Evolutionary conservation across 2,329 filamentous ascomycete species (phyloP).

Genomic region (Lasiodiplodia sp.): DNA sequence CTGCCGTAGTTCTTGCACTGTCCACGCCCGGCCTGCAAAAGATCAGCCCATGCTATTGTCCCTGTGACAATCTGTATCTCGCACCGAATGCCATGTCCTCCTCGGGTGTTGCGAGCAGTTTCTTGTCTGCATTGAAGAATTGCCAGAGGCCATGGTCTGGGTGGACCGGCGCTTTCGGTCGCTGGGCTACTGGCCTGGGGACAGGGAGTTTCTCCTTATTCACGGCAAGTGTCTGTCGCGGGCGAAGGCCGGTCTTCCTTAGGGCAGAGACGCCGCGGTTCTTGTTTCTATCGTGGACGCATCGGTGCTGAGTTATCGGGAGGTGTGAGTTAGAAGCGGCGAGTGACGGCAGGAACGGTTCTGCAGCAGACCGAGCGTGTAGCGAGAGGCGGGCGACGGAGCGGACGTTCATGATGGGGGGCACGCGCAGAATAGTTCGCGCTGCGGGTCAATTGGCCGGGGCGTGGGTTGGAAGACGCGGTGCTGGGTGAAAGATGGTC

Average conservation of each 20-base stretch:
- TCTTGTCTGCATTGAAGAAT: constrained; percentile 80
- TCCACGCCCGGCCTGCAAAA: constrained; percentile 75
- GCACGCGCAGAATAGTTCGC: neutral
- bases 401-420: constrained; percentile 27
- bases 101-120: constrained; percentile 73
- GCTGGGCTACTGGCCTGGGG: constrained; percentile 68
- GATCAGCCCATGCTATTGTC: constrained; percentile 6
- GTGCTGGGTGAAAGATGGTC: constrained; percentile 8
- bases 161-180: constrained; percentile 57
- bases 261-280: constrained; percentile 83
- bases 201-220: constrained; percentile 75
- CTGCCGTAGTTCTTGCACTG: constrained; percentile 79
- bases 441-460: constrained; percentile 21
- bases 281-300: constrained; percentile 66
- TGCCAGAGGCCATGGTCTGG: constrained; percentile 84
- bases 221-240: constrained; percentile 76
- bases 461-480: constrained; percentile 8
- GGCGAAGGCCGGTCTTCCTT: constrained; percentile 71
- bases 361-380: constrained; percentile 10
- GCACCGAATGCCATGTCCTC: constrained; percentile 74
- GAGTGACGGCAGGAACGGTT: constrained; percentile 10
- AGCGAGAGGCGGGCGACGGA: constrained; percentile 19
- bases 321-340: constrained; percentile 55
- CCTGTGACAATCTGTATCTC: constrained; percentile 31
- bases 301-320: constrained; percentile 58